Base-by-base conservation (phyloP, 805 yeast genomes). In the Candida maris region DNA sequence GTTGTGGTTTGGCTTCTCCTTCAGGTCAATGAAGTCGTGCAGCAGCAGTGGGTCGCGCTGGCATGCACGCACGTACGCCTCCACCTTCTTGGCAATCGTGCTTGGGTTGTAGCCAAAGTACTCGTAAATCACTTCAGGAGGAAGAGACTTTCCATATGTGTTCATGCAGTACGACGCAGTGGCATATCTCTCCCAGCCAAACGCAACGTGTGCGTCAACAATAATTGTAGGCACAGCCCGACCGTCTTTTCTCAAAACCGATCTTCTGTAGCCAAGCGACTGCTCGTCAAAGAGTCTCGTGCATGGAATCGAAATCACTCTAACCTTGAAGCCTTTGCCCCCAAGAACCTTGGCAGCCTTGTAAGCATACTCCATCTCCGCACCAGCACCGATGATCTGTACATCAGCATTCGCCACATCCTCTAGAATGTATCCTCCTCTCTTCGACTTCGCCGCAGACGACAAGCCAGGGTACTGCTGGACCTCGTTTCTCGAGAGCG, bases 71-170 rank as follows among this genome's bases (percentile, higher is more conserved):
- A 47, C 49, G 45, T 63, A 67, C 0, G 42, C 27, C 32, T 51
- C 49, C 20, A 65, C 55, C 42, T 61, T 62, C 20, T 46, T 45
- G 55, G 94, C 91, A 64, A 93, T 74, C 48, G 94, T 94, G 64
- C 84, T 95, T 46, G 91, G 84, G 41, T 94, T 88, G 75, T 91
- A 93, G 49, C 77, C 96, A 54, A 91, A 85, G 71, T 62, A 70
- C 66, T 85, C 78, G 81, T 81, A 93, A 44, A 91, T 77, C 47
- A 84, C 85, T 42, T 70, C 68, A 61, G 82, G 94, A 62, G 87
- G 85, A 63, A 95, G 97, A 41, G 97, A 88, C 49, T 89, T 93
- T 75, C 98, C 98, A 64, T 91, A 93, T 68, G 86, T 79, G 79
- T 87, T 79, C 61, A 93, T 75, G 67, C 97, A 96, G 61, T 91